A percentile compares a stretch with the other conserved stretches of the same genome.
phyloP scores from a whole-genome alignment of 106 monocot genomes.

The Dendrobium catenatum region DNA sequence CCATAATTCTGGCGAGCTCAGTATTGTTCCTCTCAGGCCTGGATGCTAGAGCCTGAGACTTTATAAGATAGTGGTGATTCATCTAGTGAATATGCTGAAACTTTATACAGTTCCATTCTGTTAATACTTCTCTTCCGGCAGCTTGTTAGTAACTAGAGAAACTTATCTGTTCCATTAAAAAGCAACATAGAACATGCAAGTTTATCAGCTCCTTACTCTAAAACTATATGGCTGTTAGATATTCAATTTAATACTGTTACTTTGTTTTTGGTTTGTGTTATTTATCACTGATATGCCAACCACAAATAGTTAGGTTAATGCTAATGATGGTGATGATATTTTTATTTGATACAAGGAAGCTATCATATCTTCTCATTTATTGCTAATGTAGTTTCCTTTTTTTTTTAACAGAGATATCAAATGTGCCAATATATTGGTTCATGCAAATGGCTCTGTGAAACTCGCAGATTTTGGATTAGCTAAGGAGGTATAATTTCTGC shows the following conservation, averaged over 20 bases:
- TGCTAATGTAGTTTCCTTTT: neutral
- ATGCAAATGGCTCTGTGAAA: conserved; percentile 88
- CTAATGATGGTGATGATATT: no score
- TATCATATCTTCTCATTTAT: neutral
- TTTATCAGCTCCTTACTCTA: neutral
- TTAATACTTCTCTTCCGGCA: neutral
- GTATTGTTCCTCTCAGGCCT: no score
- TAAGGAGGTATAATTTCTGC: conserved; percentile 61
- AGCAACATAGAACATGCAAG: neutral
- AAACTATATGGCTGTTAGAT: neutral
- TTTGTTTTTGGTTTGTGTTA: no score
- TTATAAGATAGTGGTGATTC: no score
- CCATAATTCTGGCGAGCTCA: no score
- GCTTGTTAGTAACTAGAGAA: neutral
- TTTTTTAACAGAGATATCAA: conserved; percentile 74
- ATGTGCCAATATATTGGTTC: conserved; percentile 93
- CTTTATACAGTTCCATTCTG: neutral
- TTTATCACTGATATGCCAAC: no score
- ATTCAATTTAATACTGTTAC: neutral
- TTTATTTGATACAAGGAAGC: neutral
- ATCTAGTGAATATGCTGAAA: neutral
- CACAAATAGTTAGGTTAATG: no score
- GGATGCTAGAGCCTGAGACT: no score
- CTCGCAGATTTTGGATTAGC: conserved; percentile 98
- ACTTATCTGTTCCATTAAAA: neutral